Evolutionary conservation across 371 early-diverging fungal genomes (phyloP), one percentile per base, ranked within the genome.

Genomic region (Saksenaea vasiformis): DNA sequence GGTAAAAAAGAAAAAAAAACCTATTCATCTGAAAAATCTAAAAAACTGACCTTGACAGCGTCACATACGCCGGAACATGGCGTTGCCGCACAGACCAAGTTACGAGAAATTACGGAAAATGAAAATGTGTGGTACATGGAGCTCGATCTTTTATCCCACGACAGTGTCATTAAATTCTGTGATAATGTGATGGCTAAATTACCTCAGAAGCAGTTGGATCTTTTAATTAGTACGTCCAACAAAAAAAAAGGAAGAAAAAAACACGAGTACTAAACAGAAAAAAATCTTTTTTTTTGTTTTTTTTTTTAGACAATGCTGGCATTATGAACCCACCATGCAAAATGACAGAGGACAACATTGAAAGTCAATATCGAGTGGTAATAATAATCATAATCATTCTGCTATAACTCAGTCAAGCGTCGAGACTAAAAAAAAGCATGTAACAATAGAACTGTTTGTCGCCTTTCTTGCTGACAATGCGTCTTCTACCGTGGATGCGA

Each of bases 271-370:
- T 44, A 7, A 38, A 38, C 38, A 1, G 15, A 38, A 38, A 44
- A 10, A 44, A 43, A 43, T 43, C 44, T 44, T 14, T n/a, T 38
- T 8, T 44, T 44, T 44, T 19, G 44, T 15, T n/a, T n/a, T n/a
- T n/a, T n/a, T 3, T 1, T 27, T n/a, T 66, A 78, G 79, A 84
- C 65, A 90, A 90, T 68, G 85, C 87, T 24, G 95, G 93, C 5
- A 76, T 94, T 19, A 93, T 93, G 93, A 85, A 81, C 36, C 70
- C 74, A 1, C 92, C 94, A 1, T 85, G 73, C 43, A 64, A 65
- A 0, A 58, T 69, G 14, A 90, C 93, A 1, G 66, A 62, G 10
- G 91, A 94, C 66, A 89, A 86, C 11, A 72, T 87, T 28, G 93
- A 94, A 74, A 54, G 76, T 51, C 93, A 93, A 76, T 90, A 89